Conservation (phyloP, 805 yeast species). For the Metschnikowia picachoensis region DNA sequence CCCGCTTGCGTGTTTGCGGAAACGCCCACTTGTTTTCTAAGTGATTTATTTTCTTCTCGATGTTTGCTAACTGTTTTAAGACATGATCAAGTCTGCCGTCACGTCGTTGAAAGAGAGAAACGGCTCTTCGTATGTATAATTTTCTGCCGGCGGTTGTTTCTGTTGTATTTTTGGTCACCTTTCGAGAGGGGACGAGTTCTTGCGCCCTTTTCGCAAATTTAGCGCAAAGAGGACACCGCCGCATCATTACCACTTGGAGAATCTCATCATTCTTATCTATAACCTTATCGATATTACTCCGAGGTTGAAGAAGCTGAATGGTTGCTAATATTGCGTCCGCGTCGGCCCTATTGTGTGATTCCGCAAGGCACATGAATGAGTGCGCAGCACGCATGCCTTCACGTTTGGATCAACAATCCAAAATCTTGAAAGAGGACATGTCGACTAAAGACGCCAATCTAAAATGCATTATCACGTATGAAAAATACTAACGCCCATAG, state of each 20-base stretch:
- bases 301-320: no score
- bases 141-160: neutral
- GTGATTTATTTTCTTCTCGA: neutral
- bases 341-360: no score
- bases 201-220: neutral
- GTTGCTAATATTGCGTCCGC: no score
- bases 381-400: no score
- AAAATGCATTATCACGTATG: no score
- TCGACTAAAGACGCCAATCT: no score
- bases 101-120: conserved; percentile 70
- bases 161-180: neutral
- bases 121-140: conserved; percentile 59
- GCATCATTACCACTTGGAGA: no score
- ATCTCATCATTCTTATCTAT: no score
- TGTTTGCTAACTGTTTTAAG: conserved; percentile 24
- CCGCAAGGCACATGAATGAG: no score
- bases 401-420: no score
- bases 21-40: neutral
- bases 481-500: conserved; percentile 32
- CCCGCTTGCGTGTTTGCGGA: conserved; percentile 5
- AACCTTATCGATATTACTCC: no score
- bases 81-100: conserved; percentile 67
- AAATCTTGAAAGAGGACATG: no score
- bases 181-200: neutral
- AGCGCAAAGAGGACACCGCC: neutral